A percentile compares a stretch with the other conserved stretches of the same genome.
phyloP scores from a whole-genome alignment of 2,329 filamentous ascomycete genomes.

The Penicillium hordei region DNA sequence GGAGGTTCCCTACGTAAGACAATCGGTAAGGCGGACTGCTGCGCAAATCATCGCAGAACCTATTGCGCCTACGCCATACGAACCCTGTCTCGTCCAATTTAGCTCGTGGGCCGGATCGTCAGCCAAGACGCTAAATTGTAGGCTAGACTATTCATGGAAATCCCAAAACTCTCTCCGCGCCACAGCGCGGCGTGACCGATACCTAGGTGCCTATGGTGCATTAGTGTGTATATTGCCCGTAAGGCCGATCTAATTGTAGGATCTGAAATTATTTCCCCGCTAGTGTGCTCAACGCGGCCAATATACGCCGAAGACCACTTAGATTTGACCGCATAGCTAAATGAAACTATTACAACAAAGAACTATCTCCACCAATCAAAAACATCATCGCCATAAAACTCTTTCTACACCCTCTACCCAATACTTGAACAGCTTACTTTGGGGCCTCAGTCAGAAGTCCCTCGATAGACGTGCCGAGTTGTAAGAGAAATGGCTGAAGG shows the following conservation, averaged over 20 bases:
- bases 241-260: neutral
- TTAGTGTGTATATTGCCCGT: neutral
- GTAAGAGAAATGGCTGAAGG: neutral
- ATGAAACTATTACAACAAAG: neutral
- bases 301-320: neutral
- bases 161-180: neutral
- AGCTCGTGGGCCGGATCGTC: slow-evolving; percentile 3
- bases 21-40: neutral
- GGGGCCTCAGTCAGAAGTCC: neutral
- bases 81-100: neutral
- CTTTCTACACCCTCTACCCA: neutral
- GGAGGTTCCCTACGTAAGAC: neutral
- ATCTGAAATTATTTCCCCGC: neutral
- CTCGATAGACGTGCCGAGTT: neutral
- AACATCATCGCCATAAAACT: neutral
- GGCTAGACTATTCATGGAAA: neutral
- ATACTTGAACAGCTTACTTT: neutral
- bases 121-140: neutral
- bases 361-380: neutral
- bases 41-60: neutral
- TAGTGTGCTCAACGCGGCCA: neutral
- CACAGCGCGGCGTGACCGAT: neutral
- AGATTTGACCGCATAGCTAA: neutral
- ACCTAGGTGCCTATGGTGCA: neutral
- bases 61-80: neutral